Evolutionary conservation across 768 basidiomycete genomes (phyloP), one percentile per base, ranked within the genome.

Genomic region (Hericium coralloides): DNA sequence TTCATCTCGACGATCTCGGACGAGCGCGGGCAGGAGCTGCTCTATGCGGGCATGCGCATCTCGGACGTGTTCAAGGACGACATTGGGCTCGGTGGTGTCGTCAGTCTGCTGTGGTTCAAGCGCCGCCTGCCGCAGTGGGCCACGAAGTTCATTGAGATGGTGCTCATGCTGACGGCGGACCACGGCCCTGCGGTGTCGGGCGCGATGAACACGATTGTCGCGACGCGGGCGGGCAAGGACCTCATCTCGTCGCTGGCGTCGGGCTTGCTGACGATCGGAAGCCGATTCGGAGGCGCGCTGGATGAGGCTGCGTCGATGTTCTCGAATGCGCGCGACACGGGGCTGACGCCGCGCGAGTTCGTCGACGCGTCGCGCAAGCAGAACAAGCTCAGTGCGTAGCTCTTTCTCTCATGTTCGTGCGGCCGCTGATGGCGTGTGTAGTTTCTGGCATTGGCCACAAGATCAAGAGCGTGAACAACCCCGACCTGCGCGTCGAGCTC

Each of bases 151-250:
- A 87, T 99, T 70, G 95, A 99, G 79, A 99, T 98, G 97, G 94
- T 98, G 55, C 82, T 99, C 70, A 95, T 97, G 92, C 80, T 99
- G 64, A 99, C 95, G 12, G 95, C 95, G 60, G 95, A 99, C 73
- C 95, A 98, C 75, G 93, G 94, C 67, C 94, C 94, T 8, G 93
- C 93, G 56, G 93, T 97, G n/a, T 95, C 92, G 71, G 93, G 81
- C 74, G 95, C 95, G 20, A 99, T 99, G 95, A 99, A 97, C 80
- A 97, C 95, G 60, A 98, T 99, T 69, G 95, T 99, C 69, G 94
- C 95, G 18, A 87, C 93, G 38, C 95, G 95, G 75, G 95, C 95
- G n/a, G 95, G 95, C 71, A 98, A 98, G 76, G 95, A 99, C 71
- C 75, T 98, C 65, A 94, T 99, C 69, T 98, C 95, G 4, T 97